Base-by-base conservation (phyloP, 805 yeast genomes). In the Suhomyces pyralidae region DNA sequence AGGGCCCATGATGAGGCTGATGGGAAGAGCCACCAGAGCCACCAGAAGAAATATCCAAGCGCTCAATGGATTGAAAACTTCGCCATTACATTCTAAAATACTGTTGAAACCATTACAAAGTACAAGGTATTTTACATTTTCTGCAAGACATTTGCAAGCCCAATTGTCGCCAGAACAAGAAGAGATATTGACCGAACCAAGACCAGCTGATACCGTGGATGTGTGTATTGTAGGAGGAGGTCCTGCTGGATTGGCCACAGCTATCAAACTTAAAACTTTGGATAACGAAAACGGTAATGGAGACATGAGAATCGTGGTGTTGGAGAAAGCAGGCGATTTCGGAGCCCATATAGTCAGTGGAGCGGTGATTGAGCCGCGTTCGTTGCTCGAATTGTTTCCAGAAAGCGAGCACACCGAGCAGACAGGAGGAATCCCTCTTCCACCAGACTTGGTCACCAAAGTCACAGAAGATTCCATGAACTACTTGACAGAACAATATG, bases 201-300 rank as follows among this genome's bases (percentile, higher is more conserved):
- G 98, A 52, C 96, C 88, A 5, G 81, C 78, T 12, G 99, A 94
- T 64, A 81, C 82, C 30, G 97, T 90, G 25, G 99, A 94, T 68
- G 96, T 94, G 20, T 88, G 96, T 62, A 90, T 94, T 49, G 96
- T 94, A 2, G 99, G 99, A 43, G 98, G 96, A 34, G 99, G 99
- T 0, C 98, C 98, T 6, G 96, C 98, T 1, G 99, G 99, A 3
- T 74, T 94, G 48, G 92, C 97, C 1, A 86, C 99, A 1, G 98
- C 98, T 10, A 94, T 94, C 56, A 80, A 81, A 59, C 75, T 90
- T 53, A 94, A 94, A 68, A 97, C 92, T 66, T 71, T 93, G 34
- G 97, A 92, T 63, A 73, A 79, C 50, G 85, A 81, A 56, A 70
- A 77, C 26, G 87, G 86, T 1, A 73, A 73, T 22, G 87, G 89